Evolutionary conservation across 306 rosid genomes (phyloP).

Genomic region (Vicia sativa): DNA sequence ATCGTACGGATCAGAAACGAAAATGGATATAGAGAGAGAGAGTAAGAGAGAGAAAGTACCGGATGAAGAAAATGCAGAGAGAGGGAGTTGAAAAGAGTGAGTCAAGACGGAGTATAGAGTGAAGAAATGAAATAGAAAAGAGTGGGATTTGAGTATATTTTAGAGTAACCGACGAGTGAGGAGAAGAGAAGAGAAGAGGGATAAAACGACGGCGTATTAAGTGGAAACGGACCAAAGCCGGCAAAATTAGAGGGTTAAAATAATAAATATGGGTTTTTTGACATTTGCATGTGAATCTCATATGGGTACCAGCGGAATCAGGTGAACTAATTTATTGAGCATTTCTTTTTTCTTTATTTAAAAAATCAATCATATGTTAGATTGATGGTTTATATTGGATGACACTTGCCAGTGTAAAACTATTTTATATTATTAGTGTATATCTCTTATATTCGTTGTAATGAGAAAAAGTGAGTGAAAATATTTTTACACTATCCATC

Average conservation of each 20-base stretch:
- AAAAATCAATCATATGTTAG: too few relatives aligned
- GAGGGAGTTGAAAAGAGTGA: conserved; percentile 23
- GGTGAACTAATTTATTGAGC: conserved; percentile 48
- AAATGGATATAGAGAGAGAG: background rate
- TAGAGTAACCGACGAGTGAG: conserved; percentile 52
- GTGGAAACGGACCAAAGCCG: conserved; percentile 56
- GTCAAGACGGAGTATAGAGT: conserved; percentile 49
- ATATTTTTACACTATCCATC: too few relatives aligned
- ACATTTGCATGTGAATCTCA: conserved; percentile 51
- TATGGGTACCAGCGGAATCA: conserved; percentile 38
- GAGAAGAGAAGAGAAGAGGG: conserved; percentile 21
- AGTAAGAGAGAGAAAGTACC: conserved; percentile 32
- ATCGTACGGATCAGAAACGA: conserved; percentile 34
- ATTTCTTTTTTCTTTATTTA: too few relatives aligned
- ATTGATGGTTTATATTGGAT: too few relatives aligned
- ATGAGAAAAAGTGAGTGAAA: too few relatives aligned
- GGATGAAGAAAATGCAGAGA: conserved; percentile 10
- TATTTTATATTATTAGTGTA: too few relatives aligned
- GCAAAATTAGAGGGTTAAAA: conserved; percentile 49
- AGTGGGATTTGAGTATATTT: conserved; percentile 23
- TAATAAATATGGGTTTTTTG: conserved; percentile 11
- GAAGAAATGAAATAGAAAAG: conserved; percentile 26
- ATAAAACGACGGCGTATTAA: conserved; percentile 43
- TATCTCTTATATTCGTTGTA: too few relatives aligned
- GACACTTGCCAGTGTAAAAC: too few relatives aligned